Evolutionary conservation across 1,284 basidiomycete species (phyloP).

Genomic region (Coniferiporia weirii): DNA sequence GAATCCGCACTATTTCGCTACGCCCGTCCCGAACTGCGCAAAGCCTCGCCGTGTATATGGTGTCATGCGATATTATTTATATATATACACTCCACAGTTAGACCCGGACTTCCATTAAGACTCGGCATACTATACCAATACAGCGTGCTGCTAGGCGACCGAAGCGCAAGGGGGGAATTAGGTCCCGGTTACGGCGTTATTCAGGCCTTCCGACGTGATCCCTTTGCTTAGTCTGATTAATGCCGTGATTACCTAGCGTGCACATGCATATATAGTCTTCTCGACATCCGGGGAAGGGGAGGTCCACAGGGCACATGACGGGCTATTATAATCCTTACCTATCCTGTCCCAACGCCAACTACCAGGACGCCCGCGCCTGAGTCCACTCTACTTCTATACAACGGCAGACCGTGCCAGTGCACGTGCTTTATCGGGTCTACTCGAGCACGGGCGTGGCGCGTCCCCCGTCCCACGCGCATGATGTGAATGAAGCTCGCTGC

Average conservation of each 20-base stretch:
- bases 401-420: background rate
- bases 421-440: slow-evolving; percentile 2
- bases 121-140: background rate
- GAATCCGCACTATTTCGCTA: no score
- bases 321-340: background rate
- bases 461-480: background rate
- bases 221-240: background rate
- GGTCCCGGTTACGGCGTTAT: background rate
- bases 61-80: no score
- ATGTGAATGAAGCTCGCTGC: background rate
- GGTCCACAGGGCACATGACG: slow-evolving; percentile 3
- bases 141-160: background rate
- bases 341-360: background rate
- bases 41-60: no score
- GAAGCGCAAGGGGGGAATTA: background rate
- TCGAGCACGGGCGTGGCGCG: background rate
- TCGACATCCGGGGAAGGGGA: background rate
- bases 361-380: background rate
- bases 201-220: slow-evolving; percentile 1
- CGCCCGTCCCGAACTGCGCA: no score
- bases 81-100: background rate
- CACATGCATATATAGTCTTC: slow-evolving; percentile 10
- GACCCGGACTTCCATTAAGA: background rate
- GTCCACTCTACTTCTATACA: no score
- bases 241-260: background rate